Evolutionary conservation across 2,329 filamentous ascomycete species (phyloP).

Genomic region (Fusarium circinatum): DNA sequence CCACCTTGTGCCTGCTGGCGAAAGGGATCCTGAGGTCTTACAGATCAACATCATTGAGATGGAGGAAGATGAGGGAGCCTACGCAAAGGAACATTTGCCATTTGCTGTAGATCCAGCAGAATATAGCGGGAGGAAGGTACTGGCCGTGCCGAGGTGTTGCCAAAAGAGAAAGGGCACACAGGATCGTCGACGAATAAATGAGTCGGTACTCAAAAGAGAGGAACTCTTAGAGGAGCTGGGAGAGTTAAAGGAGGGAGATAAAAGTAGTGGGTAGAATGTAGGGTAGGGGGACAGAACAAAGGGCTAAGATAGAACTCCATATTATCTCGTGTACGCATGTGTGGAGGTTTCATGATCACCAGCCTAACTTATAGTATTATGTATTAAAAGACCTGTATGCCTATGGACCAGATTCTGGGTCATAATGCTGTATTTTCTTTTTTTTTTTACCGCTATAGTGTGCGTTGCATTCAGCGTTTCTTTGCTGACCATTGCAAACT

Average conservation of each 20-base stretch:
- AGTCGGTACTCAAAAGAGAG: background rate
- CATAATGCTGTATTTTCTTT: too few species aligned
- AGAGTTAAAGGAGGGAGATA: background rate
- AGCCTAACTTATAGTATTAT: too few species aligned
- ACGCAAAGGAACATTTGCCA: background rate
- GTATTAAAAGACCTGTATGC: rapidly evolving
- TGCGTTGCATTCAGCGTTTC: rapidly evolving
- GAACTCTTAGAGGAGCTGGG: background rate
- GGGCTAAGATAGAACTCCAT: background rate
- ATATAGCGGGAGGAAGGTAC: background rate
- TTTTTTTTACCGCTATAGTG: too few species aligned
- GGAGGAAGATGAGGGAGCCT: background rate
- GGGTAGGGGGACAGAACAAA: background rate
- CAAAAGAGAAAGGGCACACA: background rate
- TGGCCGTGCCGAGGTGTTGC: background rate
- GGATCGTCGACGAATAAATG: background rate
- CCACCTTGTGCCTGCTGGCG: background rate
- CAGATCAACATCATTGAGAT: background rate
- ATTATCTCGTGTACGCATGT: too few species aligned
- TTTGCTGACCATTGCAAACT: rapidly evolving
- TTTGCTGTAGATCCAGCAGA: background rate
- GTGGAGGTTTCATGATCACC: too few species aligned
- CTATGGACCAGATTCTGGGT: rapidly evolving
- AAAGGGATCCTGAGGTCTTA: background rate
- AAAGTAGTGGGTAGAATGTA: background rate